Percentiles rank a stretch among this genome's conserved stretches.
Evolutionary conservation across 176 grass and related monocot species (phyloP).

Genomic region (Aegilops tauschii): DNA sequence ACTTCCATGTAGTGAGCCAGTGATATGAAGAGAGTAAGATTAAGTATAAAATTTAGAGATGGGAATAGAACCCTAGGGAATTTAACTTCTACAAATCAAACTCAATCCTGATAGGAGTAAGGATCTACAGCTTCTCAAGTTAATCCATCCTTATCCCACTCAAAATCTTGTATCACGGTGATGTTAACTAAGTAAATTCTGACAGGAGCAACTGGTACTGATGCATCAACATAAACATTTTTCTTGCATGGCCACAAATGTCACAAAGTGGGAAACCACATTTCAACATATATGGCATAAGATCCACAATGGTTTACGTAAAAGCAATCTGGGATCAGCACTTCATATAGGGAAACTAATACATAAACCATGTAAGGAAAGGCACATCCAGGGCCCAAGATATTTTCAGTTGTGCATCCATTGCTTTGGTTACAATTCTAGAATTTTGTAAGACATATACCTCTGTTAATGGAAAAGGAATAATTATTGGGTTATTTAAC

Average conservation of each 20-base stretch:
- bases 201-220: background rate
- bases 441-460: background rate
- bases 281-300: background rate
- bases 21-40: background rate
- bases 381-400: background rate
- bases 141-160: background rate
- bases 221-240: background rate
- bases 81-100: background rate
- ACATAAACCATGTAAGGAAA: background rate
- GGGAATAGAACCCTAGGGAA: background rate
- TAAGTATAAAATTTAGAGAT: background rate
- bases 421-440: background rate
- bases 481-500: background rate
- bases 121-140: background rate
- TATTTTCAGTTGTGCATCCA: background rate
- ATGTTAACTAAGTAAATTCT: background rate
- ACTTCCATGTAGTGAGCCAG: background rate
- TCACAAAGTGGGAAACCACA: background rate
- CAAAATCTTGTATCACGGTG: background rate
- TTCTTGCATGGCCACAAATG: background rate
- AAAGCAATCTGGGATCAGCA: background rate
- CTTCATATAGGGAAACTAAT: background rate
- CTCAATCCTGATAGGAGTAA: background rate
- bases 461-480: background rate
- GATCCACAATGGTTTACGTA: slow-evolving; percentile 2